A percentile compares a stretch with the other conserved stretches of the same genome.
These are phyloP conservation scores for Cucurbitaria berberidis DNA, from an alignment of 2,329 filamentous ascomycete species.

Conservation along the genomic window DNA sequence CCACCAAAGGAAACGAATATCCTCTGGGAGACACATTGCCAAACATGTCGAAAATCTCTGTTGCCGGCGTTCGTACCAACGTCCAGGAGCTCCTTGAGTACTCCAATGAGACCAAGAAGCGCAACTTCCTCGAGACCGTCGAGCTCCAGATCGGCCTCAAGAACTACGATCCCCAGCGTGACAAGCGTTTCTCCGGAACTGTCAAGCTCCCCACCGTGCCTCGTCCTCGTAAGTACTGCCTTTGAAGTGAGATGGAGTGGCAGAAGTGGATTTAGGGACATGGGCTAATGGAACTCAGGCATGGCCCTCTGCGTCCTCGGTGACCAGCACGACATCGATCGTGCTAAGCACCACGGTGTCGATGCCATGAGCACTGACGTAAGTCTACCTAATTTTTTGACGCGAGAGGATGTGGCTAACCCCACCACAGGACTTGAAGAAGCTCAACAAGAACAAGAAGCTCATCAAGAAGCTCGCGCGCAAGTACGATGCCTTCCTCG, in stretches of 20 bases:
- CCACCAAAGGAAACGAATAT: conserved; percentile 46
- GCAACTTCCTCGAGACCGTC: conserved; percentile 96
- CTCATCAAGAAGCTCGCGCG: conserved; percentile 99
- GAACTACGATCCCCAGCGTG: conserved; percentile 84
- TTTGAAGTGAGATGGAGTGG: background rate
- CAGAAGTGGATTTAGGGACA: background rate
- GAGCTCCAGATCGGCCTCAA: conserved; percentile 65
- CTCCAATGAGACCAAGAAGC: conserved; percentile 94
- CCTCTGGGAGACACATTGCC: conserved; percentile 58
- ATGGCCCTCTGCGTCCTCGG: conserved; percentile 71
- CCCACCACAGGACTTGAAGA: conserved; percentile 79
- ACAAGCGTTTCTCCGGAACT: conserved; percentile 99
- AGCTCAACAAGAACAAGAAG: conserved; percentile 99
- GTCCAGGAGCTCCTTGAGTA: conserved; percentile 94
- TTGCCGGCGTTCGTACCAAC: conserved; percentile 93
- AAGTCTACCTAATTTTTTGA: background rate
- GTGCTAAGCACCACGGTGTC: conserved; percentile 98
- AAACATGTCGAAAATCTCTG: conserved; percentile 85
- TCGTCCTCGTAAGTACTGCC: conserved; percentile 60
- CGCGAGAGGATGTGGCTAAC: conserved; percentile 6
- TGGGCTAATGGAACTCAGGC: conserved; percentile 20
- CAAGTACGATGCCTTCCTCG: conserved; percentile 99
- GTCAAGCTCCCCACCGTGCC: conserved; percentile 92
- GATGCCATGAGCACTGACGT: conserved; percentile 94
- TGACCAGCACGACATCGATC: conserved; percentile 98